Percentiles rank a stretch among this genome's conserved stretches.
phyloP scores from a whole-genome alignment of 2,329 filamentous ascomycete genomes.

The Alternaria sp. region DNA sequence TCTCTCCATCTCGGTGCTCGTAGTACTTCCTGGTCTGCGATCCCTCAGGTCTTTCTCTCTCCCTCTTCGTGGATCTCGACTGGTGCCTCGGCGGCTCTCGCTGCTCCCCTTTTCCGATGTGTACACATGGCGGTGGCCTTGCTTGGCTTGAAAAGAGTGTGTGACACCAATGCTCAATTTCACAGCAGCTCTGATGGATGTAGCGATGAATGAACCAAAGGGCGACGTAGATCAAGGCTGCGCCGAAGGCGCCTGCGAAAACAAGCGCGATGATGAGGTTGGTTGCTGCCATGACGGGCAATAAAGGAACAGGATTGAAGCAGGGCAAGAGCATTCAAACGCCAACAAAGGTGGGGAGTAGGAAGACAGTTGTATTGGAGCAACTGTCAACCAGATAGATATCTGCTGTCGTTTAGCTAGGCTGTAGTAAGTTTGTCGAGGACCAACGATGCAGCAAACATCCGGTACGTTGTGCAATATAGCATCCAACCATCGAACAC shows the following conservation, averaged over 20 bases:
- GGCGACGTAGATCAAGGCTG: constrained; percentile 25
- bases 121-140: not conserved
- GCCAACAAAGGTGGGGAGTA: not conserved
- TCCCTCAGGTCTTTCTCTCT: not conserved
- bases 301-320: not conserved
- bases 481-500: not conserved
- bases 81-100: constrained; percentile 7
- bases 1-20: not conserved
- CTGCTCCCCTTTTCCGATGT: constrained; percentile 6
- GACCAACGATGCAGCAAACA: not conserved
- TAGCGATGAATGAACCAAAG: constrained; percentile 29
- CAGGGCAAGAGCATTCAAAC: not conserved
- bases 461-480: not conserved
- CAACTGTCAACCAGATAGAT: not conserved
- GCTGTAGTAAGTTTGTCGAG: not conserved
- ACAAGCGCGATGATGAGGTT: constrained; percentile 29
- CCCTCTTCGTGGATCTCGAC: constrained; percentile 11
- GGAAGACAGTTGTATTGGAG: not conserved
- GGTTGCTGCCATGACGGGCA: constrained; percentile 18
- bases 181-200: constrained; percentile 24
- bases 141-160: not conserved
- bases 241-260: constrained; percentile 32
- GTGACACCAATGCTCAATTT: constrained; percentile 31
- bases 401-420: not conserved
- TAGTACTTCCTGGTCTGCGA: constrained; percentile 5